Evolutionary conservation across 768 basidiomycete genomes (phyloP), one percentile per base, ranked within the genome.

Genomic region (Epithele typhae): DNA sequence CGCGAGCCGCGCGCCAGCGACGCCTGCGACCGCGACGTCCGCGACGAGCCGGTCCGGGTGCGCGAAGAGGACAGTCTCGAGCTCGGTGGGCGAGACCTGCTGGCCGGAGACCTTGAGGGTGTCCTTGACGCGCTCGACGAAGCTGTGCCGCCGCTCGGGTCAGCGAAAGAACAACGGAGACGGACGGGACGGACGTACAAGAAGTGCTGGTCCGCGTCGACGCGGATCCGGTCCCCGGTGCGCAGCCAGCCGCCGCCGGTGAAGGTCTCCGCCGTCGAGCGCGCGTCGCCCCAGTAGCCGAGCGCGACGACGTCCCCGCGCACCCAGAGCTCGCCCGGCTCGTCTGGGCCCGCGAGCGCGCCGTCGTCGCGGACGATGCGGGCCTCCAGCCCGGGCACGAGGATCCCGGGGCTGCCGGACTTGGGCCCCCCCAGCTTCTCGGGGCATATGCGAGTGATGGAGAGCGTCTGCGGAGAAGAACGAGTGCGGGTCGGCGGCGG

Each of bases 21-120:
- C 84, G 12, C 88, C 88, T 0, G 83, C 85, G 15, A 91, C 88
- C 1, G 75, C 72, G 12, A 70, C 84, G 52, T 91, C 89, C 10
- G 60, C 64, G 48, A 90, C 75, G 38, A 88, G 71, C 15, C 67
- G 67, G 7, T 73, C 72, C 0, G 87, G 84, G 32, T 91, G 78
- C 0, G 69, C 70, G 17, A 82, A 71, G 2, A 91, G 66, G 19
- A 73, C 74, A 22, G 78, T 71, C 59, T 91, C 89, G 42, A 91
- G 83, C 59, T 92, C 88, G 15, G 76, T 74, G 0, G 88, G 89
- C 0, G 89, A 87, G 0, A 91, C 89, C 63, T 91, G 89, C 40
- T 70, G 71, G 3, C 88, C 89, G 0, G 85, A 87, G 3, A 92
- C 74, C 59, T 92, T 92, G 18, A 92, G 70, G 0, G 79, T 88